Base-by-base conservation (phyloP, 768 basidiomycete genomes). In the Leucosporidium scottii region DNA sequence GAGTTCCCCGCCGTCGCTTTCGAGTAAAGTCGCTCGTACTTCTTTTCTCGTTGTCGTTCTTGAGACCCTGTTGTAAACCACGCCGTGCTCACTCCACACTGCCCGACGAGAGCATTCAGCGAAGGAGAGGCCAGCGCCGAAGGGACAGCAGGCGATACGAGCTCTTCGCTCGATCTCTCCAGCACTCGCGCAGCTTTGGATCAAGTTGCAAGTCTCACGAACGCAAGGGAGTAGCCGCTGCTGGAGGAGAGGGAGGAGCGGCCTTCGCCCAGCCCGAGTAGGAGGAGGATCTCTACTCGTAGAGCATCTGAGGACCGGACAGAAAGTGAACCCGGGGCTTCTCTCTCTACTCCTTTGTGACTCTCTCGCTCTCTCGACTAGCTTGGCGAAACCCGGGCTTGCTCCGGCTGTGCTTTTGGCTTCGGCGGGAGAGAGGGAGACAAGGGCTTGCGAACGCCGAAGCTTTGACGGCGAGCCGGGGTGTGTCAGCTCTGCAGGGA, bases 131-230 rank as follows among this genome's bases (percentile, higher is more conserved):
- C 39, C 7, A 44, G 39, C 25, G 2, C 25, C 68, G 70, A 55
- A 62, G 63, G 59, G 93, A 97, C 77, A 93, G 97, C 79, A 85
- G 93, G 75, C 87, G 93, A 62, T 99, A 98, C 79, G 94, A 98
- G 84, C 93, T 96, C 87, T 98, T 98, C 79, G 81, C 93, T 48
- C 92, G 92, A 83, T 77, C 75, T 28, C 74, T 79, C 47, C 60
- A 61, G 21, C 60, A 60, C 49, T 90, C 89, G 68, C 87, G 91
- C 77, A 88, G 87, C 55, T 93, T 96, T 77, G 93, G 94, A 58
- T 88, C 87, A 80, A 88, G 86, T 79, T 99, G 98, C 87, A 93
- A 91, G 83, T 99, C 98, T 92, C 96, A 96, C 39, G 93, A 93
- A 74, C 83, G 85, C 61, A 79, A 76, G 18, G 80, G 50, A n/a